phyloP scores from a whole-genome alignment of 2,329 filamentous ascomycete genomes.

The Arthroderma uncinatum region DNA sequence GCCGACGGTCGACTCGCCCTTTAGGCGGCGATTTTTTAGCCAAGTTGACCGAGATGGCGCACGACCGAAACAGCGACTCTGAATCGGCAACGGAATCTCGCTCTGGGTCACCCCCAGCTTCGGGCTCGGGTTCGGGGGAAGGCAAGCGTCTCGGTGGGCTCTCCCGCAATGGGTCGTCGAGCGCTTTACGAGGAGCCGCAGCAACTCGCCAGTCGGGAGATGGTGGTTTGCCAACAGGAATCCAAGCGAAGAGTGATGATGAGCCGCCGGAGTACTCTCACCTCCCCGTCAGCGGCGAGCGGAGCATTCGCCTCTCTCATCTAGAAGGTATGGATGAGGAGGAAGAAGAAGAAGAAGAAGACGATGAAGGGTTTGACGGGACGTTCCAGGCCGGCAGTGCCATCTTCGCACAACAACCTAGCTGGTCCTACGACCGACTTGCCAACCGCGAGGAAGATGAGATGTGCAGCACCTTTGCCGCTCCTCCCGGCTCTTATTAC shows the following conservation, averaged over 20 bases:
- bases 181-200: constrained; percentile 68
- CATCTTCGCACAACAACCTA: constrained; percentile 16
- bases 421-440: constrained; percentile 30
- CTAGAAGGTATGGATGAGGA: constrained; percentile 13
- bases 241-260: constrained; percentile 24
- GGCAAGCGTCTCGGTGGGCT: constrained; percentile 75
- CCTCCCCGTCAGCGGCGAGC: neutral
- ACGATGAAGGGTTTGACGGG: constrained; percentile 18
- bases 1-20: constrained; percentile 63
- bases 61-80: constrained; percentile 41
- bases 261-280: constrained; percentile 6
- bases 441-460: constrained; percentile 15
- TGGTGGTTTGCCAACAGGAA: constrained; percentile 45
- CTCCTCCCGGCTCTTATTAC: constrained; percentile 21
- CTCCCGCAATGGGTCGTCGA: constrained; percentile 85
- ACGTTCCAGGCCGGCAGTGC: constrained; percentile 16
- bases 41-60: constrained; percentile 55
- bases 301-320: neutral
- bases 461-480: constrained; percentile 21
- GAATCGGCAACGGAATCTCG: constrained; percentile 32
- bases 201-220: constrained; percentile 57
- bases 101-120: constrained; percentile 17
- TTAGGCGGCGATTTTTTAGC: constrained; percentile 70
- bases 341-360: constrained; percentile 23
- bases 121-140: constrained; percentile 58